Conservation (phyloP, 768 basidiomycete genomes). For the Tricholoma furcatifolium region DNA sequence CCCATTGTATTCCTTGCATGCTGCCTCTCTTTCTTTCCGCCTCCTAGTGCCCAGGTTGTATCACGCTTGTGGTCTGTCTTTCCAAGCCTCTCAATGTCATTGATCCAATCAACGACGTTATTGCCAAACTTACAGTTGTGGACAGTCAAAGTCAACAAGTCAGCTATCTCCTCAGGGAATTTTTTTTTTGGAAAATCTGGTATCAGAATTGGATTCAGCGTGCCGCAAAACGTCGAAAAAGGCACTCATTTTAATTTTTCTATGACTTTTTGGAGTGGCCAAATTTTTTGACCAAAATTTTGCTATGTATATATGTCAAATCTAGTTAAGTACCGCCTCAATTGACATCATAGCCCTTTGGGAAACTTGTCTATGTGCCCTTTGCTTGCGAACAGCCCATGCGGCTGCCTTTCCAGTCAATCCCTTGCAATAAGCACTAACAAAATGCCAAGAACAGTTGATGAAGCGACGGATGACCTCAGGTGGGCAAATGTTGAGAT, state of each 20-base stretch:
- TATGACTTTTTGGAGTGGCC: too few species aligned
- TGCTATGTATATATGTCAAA: background rate
- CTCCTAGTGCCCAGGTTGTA: too few species aligned
- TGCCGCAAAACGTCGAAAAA: too few species aligned
- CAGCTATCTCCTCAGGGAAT: background rate
- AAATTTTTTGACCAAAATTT: background rate
- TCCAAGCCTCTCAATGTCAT: too few species aligned
- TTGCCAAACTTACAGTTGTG: slow-evolving; percentile 5
- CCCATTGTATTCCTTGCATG: too few species aligned
- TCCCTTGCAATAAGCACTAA: background rate
- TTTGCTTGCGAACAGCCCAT: background rate
- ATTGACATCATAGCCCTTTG: background rate
- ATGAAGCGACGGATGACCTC: background rate
- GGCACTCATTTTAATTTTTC: too few species aligned
- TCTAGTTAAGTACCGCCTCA: background rate
- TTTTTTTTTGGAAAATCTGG: background rate
- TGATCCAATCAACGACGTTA: too few species aligned
- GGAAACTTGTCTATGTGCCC: background rate
- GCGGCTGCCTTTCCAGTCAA: background rate
- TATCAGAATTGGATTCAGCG: too few species aligned
- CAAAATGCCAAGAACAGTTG: background rate
- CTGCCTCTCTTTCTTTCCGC: too few species aligned
- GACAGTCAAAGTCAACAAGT: background rate
- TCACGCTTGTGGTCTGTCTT: too few species aligned
- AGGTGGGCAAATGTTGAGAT: background rate